These are phyloP conservation scores for Arachis monticola DNA, from an alignment of 331 rosid species.

Conservation along the genomic window DNA sequence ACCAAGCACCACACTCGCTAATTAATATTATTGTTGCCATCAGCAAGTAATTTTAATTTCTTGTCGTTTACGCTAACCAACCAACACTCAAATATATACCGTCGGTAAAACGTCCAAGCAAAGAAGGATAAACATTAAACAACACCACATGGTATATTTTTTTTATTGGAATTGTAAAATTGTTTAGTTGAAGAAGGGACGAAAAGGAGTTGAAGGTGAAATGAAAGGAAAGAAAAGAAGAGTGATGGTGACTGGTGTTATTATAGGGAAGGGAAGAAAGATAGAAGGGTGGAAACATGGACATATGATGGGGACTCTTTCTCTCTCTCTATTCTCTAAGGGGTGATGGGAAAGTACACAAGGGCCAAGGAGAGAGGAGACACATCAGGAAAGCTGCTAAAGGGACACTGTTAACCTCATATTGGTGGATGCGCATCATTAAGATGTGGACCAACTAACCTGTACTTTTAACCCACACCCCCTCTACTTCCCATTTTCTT, in stretches of 20 bases:
- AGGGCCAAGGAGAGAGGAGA: slow-evolving; percentile 34
- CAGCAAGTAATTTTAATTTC: neutral
- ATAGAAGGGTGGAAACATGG: slow-evolving; percentile 1
- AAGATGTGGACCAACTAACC: slow-evolving; percentile 39
- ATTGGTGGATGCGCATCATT: slow-evolving; percentile 21
- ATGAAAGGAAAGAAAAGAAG: neutral
- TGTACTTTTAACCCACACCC: slow-evolving; percentile 27
- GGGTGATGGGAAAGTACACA: slow-evolving; percentile 44
- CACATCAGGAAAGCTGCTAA: slow-evolving; percentile 32
- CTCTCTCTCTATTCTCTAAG: neutral
- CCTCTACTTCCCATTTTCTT: neutral
- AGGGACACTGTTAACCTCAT: slow-evolving; percentile 21
- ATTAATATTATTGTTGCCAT: neutral
- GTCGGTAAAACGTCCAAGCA: neutral
- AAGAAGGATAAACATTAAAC: neutral
- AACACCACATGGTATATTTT: too few relatives aligned
- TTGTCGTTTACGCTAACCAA: neutral
- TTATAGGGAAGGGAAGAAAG: neutral
- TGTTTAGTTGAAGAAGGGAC: too few relatives aligned
- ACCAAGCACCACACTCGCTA: neutral
- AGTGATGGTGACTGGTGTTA: neutral
- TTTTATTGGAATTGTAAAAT: too few relatives aligned
- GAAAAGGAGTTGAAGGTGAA: neutral
- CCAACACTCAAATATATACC: neutral
- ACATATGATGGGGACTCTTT: slow-evolving; percentile 30